Base-by-base conservation (phyloP, 371 early-diverging fungal species). In the Syncephalastrum monosporum region DNA sequence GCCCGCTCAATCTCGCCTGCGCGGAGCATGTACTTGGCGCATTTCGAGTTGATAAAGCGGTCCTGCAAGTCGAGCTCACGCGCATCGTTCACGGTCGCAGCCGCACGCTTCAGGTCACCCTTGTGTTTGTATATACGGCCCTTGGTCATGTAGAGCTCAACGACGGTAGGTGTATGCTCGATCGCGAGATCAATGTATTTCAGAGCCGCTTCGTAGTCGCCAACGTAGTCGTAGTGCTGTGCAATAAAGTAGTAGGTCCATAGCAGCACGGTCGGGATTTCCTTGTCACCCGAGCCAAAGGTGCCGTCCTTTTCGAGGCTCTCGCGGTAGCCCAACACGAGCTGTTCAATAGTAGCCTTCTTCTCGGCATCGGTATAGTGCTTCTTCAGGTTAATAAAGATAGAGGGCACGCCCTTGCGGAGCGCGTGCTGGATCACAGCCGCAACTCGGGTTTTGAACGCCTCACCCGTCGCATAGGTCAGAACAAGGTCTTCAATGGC, bases 41-140 rank as follows among this genome's bases (percentile, higher is more conserved):
- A 89, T 71, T 96, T 97, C 27, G 94, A 87, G 80, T 97, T 98
- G 76, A 97, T 82, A 65, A 90, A 97, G 16, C 99, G 85, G 77
- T 98, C 99, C 72, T 92, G 92, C 49, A 94, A 77, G 74, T 98
- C 97, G 59, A 93, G 61, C 61, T 91, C 87, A 53, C 97, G 88
- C 13, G 90, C 97, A 52, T 87, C 84, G 63, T 96, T 87, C 90
- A 97, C 87, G 4, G 70, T 68, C 21, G 75, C 65, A 68, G 77
- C 80, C 0, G 98, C 98, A 8, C 75, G 69, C 3, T 75, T 64
- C 13, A 75, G 24, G 53, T 94, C 85, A 24, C 96, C 95, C 4
- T 82, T 81, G 55, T 96, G 97, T 87, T 98, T 98, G 63, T 89
- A 76, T 46, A 98, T 92, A 65, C 91, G 83, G n/a, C 92, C 98